phyloP scores from a whole-genome alignment of 306 rosid species.

The Castanea crenata region DNA sequence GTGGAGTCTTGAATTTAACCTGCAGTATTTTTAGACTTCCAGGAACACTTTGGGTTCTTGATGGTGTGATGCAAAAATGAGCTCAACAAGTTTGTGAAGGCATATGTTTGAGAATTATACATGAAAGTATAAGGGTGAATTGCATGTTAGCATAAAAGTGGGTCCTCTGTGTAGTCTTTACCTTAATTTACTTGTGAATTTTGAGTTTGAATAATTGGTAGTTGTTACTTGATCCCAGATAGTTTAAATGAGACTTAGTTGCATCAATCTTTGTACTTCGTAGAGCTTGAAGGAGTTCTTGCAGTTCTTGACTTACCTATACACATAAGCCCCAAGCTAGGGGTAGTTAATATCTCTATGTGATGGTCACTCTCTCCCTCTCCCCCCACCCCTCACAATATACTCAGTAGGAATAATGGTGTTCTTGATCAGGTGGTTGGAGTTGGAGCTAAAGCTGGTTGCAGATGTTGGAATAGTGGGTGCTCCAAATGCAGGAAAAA shows the following conservation, averaged over 20 bases:
- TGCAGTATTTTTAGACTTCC: background rate
- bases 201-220: background rate
- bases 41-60: background rate
- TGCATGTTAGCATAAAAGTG: background rate
- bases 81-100: background rate
- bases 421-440: conserved; percentile 82
- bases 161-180: background rate
- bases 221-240: background rate
- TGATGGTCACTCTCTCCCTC: too few species aligned
- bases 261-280: background rate
- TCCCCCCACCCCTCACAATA: background rate
- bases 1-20: background rate
- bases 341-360: background rate
- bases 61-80: background rate
- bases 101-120: background rate
- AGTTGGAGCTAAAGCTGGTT: conserved; percentile 91
- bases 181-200: background rate
- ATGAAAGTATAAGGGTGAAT: background rate
- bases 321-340: background rate
- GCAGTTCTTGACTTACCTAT: conserved; percentile 1
- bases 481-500: conserved; percentile 96
- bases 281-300: background rate
- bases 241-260: background rate
- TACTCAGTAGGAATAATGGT: conserved; percentile 25
- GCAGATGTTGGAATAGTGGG: conserved; percentile 98